Evolutionary conservation across 1,139 yeast species (phyloP).

Genomic region (Hemisphaericaspora xylanilytica): DNA sequence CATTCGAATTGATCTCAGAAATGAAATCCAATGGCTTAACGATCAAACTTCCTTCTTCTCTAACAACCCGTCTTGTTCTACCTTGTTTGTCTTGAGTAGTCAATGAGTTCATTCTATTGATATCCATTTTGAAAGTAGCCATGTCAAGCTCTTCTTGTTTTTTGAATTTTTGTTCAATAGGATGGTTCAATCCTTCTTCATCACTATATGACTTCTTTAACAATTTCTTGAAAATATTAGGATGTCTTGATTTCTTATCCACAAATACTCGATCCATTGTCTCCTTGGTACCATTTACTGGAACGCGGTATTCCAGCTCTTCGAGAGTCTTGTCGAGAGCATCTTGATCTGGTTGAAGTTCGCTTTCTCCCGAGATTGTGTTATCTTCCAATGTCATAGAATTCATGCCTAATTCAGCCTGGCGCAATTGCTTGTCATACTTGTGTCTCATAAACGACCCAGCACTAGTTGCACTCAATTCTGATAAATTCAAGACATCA

Average conservation of each 20-base stretch:
- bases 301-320: constrained; percentile 1
- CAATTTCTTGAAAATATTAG: constrained; percentile 56
- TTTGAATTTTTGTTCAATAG: constrained; percentile 36
- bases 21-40: constrained; percentile 69
- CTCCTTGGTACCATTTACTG: constrained; percentile 6
- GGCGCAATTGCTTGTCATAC: constrained; percentile 41
- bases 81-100: constrained; percentile 66
- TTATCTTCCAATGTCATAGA: constrained; percentile 19
- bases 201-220: constrained; percentile 36
- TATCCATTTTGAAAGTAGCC: constrained; percentile 48
- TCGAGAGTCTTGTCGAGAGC: not conserved
- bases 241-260: constrained; percentile 44
- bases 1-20: constrained; percentile 49
- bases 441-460: constrained; percentile 79
- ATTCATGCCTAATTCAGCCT: constrained; percentile 23
- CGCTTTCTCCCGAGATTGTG: constrained; percentile 14
- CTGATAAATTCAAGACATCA: constrained; percentile 52
- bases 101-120: constrained; percentile 75
- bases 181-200: constrained; percentile 22
- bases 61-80: constrained; percentile 67
- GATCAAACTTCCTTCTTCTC: constrained; percentile 61
- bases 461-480: constrained; percentile 86
- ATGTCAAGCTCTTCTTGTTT: constrained; percentile 37
- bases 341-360: not conserved
- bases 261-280: constrained; percentile 42